Percentiles rank a stretch among this genome's conserved stretches.
Evolutionary conservation across 2,329 filamentous ascomycete genomes (phyloP).

Genomic region (Spiromastix sp.): DNA sequence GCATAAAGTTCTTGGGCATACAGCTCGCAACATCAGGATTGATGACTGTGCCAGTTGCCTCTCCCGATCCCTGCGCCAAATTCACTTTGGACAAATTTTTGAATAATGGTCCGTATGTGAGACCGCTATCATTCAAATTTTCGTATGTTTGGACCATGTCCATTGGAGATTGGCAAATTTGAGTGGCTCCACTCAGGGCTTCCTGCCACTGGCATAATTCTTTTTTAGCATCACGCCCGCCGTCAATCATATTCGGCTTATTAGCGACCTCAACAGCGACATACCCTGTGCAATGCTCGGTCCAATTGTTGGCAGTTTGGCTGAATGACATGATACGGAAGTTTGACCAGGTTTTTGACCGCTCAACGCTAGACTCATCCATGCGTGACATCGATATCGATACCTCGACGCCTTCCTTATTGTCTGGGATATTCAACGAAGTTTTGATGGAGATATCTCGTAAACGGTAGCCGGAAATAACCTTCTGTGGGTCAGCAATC

Average conservation of each 20-base stretch:
- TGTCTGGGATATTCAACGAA: constrained; percentile 21
- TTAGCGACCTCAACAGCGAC: constrained; percentile 16
- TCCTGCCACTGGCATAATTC: constrained; percentile 12
- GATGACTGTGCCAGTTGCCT: constrained; percentile 15
- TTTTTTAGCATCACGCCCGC: constrained; percentile 13
- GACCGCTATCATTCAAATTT: constrained; percentile 18
- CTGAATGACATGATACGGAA: constrained; percentile 24
- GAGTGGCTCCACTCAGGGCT: constrained; percentile 7
- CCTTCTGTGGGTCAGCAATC: constrained; percentile 7
- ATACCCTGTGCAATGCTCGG: constrained; percentile 25
- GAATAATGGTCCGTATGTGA: constrained; percentile 23
- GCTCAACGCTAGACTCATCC: constrained; percentile 14
- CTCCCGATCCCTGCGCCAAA: constrained; percentile 11
- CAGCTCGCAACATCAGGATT: constrained; percentile 19
- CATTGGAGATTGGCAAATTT: constrained; percentile 15
- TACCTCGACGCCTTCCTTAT: constrained; percentile 22
- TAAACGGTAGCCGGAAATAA: constrained; percentile 4
- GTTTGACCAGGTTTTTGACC: constrained; percentile 16
- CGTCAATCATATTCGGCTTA: constrained; percentile 12
- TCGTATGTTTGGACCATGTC: constrained; percentile 18
- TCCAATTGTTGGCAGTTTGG: constrained; percentile 20
- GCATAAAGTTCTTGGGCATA: constrained; percentile 26
- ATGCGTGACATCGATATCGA: constrained; percentile 17
- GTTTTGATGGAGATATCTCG: constrained; percentile 17
- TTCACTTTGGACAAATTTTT: constrained; percentile 18